phyloP scores from a whole-genome alignment of 2,329 filamentous ascomycete species.

The Phyllosticta citrichinensis region DNA sequence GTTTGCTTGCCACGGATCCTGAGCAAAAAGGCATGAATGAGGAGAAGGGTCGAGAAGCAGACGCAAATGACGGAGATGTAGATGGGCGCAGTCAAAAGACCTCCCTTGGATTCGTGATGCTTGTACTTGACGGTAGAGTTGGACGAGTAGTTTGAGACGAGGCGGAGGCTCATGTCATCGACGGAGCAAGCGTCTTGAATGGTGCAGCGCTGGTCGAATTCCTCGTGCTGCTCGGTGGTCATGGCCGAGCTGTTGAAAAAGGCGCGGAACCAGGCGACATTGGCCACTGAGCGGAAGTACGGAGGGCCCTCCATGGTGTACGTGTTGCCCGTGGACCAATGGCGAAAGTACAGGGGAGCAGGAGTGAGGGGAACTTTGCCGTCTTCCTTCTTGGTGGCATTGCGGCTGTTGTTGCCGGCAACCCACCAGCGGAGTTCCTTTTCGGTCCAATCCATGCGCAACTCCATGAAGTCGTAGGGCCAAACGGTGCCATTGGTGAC shows the following conservation, averaged over 20 bases:
- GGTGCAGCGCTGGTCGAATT: slow-evolving; percentile 23
- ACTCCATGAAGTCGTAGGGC: slow-evolving; percentile 37
- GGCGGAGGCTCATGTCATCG: slow-evolving; percentile 25
- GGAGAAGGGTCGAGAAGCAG: slow-evolving; percentile 19
- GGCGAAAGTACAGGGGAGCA: slow-evolving; percentile 34
- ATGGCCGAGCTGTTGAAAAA: slow-evolving; percentile 42
- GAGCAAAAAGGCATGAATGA: slow-evolving; percentile 22
- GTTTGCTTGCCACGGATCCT: slow-evolving; percentile 16
- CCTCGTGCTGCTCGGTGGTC: slow-evolving; percentile 19
- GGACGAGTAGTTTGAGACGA: slow-evolving; percentile 19
- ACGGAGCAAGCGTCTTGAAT: slow-evolving; percentile 25
- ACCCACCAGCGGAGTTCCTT: slow-evolving; percentile 35
- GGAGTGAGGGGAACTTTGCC: slow-evolving; percentile 31
- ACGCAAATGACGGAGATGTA: slow-evolving; percentile 24
- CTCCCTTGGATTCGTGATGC: slow-evolving; percentile 17
- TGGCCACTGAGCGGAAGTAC: slow-evolving; percentile 27
- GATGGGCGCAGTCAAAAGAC: slow-evolving; percentile 22
- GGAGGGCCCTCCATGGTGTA: slow-evolving; percentile 39
- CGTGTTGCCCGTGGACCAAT: slow-evolving; percentile 39
- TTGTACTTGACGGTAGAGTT: slow-evolving; percentile 21
- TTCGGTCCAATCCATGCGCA: slow-evolving; percentile 38
- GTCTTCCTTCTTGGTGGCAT: slow-evolving; percentile 24
- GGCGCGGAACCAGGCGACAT: slow-evolving; percentile 36
- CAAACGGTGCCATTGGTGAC: slow-evolving; percentile 21
- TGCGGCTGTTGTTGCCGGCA: slow-evolving; percentile 27